Percentiles rank a stretch among this genome's conserved stretches.
These are phyloP conservation scores for Clarireedia homoeocarpa DNA, from an alignment of 2,329 filamentous ascomycete species.

Conservation along the genomic window DNA sequence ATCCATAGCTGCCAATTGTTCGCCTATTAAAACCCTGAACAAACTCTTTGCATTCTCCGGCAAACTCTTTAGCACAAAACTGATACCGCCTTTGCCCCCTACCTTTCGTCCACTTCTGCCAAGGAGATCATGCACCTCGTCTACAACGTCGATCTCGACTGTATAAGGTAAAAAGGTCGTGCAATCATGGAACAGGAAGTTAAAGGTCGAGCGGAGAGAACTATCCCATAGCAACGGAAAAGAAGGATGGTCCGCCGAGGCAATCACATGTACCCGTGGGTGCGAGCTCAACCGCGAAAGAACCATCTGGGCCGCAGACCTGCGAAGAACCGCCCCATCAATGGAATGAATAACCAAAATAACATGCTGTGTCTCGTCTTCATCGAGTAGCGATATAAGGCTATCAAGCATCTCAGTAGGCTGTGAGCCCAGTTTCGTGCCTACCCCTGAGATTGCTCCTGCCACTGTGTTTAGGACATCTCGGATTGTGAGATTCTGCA, in stretches of 20 bases:
- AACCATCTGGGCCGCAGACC: conserved; percentile 58
- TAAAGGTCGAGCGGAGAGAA: conserved; percentile 71
- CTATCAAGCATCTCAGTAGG: conserved; percentile 61
- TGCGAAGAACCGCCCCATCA: conserved; percentile 71
- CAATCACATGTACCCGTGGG: conserved; percentile 62
- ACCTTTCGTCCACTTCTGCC: conserved; percentile 72
- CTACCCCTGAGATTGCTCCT: conserved; percentile 44
- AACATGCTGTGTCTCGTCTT: conserved; percentile 39
- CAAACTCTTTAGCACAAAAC: conserved; percentile 81
- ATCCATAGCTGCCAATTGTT: conserved; percentile 67
- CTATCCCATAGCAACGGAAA: conserved; percentile 88
- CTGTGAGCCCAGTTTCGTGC: conserved; percentile 38
- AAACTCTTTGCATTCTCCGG: conserved; percentile 87
- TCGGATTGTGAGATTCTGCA: conserved; percentile 54
- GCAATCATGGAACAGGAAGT: conserved; percentile 87
- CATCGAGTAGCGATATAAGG: conserved; percentile 53
- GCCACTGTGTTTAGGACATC: conserved; percentile 65
- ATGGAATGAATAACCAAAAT: conserved; percentile 79
- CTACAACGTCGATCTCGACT: conserved; percentile 73
- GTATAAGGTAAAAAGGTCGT: conserved; percentile 77
- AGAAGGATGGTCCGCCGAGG: conserved; percentile 80
- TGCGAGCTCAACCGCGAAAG: conserved; percentile 72
- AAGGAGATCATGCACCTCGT: conserved; percentile 81
- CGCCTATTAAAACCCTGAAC: conserved; percentile 76
- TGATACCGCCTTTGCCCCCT: conserved; percentile 84